These are phyloP conservation scores for Bauhinia variegata DNA, from an alignment of 306 rosid species.

Conservation along the genomic window DNA sequence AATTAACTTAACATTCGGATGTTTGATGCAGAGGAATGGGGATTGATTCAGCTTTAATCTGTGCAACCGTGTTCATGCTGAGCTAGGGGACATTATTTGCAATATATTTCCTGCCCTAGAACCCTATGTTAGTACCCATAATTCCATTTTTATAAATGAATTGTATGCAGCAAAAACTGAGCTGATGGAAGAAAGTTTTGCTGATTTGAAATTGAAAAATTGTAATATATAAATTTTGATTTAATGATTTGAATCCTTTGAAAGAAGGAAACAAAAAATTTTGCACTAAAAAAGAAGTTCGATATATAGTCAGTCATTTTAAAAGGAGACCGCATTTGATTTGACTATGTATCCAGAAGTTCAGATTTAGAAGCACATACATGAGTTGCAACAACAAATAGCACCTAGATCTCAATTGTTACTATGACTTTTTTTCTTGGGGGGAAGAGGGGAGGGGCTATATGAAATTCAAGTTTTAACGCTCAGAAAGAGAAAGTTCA, in stretches of 20 bases:
- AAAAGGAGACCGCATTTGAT: slow-evolving; percentile 11
- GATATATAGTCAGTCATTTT: neutral
- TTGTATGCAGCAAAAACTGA: slow-evolving; percentile 9
- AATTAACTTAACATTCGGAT: slow-evolving; percentile 35
- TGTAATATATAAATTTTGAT: neutral
- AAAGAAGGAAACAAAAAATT: neutral
- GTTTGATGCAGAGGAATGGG: neutral
- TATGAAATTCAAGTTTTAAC: neutral
- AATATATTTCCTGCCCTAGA: slow-evolving; percentile 7
- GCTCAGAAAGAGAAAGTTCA: neutral
- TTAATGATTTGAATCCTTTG: slow-evolving; percentile 9
- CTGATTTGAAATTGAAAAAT: slow-evolving; percentile 15
- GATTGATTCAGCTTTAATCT: neutral
- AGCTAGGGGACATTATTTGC: slow-evolving; percentile 16
- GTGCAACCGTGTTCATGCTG: slow-evolving; percentile 6
- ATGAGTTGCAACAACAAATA: slow-evolving; percentile 6
- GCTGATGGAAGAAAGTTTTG: slow-evolving; percentile 10
- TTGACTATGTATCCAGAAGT: slow-evolving; percentile 6
- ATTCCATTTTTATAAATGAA: slow-evolving; percentile 5
- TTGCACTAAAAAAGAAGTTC: neutral
- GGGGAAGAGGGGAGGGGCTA: no score
- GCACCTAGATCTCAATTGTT: slow-evolving; percentile 11
- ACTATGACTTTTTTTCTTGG: no score
- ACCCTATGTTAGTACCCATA: slow-evolving; percentile 17
- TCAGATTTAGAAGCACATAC: slow-evolving; percentile 1